These are phyloP conservation scores for Pyrenophora seminiperda DNA, from an alignment of 2,329 filamentous ascomycete species.

Conservation along the genomic window DNA sequence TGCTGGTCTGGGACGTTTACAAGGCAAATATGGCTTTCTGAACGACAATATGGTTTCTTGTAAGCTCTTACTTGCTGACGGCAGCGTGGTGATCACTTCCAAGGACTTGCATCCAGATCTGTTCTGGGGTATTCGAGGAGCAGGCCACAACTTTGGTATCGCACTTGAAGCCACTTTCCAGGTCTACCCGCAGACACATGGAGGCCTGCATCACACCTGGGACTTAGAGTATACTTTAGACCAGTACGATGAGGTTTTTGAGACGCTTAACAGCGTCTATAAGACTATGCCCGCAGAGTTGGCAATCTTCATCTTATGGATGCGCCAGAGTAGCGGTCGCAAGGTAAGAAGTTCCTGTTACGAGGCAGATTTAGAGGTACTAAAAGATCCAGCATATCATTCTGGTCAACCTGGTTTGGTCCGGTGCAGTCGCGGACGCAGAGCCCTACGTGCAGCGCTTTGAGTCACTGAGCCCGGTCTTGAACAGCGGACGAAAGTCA, in stretches of 20 bases:
- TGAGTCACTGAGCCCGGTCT: constrained; percentile 3
- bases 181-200: constrained; percentile 5
- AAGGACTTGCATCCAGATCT: not conserved
- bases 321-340: constrained; percentile 6
- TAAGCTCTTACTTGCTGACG: constrained; percentile 5
- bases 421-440: not conserved
- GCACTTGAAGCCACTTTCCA: constrained; percentile 8
- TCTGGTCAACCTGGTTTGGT: constrained; percentile 9
- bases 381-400: constrained; percentile 4
- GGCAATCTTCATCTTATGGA: constrained; percentile 10
- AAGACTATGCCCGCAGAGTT: constrained; percentile 4
- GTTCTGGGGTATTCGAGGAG: constrained; percentile 5
- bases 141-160: constrained; percentile 8
- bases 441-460: constrained; percentile 6
- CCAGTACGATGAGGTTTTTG: constrained; percentile 7
- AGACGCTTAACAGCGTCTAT: constrained; percentile 7
- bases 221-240: constrained; percentile 7
- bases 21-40: constrained; percentile 11
- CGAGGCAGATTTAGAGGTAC: not conserved
- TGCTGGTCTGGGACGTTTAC: constrained; percentile 8
- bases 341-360: not conserved
- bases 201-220: constrained; percentile 9
- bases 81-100: not conserved
- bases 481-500: constrained; percentile 3
- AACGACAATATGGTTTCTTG: constrained; percentile 12